These are phyloP conservation scores for Trifolium dubium DNA, from an alignment of 306 rosid species.

Conservation along the genomic window DNA sequence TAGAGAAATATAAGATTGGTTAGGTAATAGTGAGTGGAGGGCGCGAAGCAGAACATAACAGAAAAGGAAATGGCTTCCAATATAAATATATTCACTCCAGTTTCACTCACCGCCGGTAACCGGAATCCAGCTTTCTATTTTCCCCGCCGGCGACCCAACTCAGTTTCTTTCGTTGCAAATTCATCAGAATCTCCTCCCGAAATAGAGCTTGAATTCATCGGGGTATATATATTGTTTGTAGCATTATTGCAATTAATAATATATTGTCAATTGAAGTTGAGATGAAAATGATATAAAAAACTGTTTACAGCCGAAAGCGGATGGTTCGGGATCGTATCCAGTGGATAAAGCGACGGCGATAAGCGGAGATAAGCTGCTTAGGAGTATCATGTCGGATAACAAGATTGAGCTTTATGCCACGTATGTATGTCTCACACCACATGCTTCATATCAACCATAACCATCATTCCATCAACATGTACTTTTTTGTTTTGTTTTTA, in stretches of 20 bases:
- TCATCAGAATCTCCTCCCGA: conserved; percentile 50
- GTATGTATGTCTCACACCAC: conserved; percentile 69
- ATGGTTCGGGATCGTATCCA: conserved; percentile 64
- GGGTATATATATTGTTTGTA: conserved; percentile 43
- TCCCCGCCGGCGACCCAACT: conserved; percentile 41
- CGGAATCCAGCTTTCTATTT: neutral
- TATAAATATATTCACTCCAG: conserved; percentile 44
- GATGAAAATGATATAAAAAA: neutral
- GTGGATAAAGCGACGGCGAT: conserved; percentile 66
- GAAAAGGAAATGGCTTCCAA: conserved; percentile 57
- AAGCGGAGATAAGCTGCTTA: conserved; percentile 83
- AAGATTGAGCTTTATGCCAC: conserved; percentile 91
- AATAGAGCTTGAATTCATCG: conserved; percentile 81
- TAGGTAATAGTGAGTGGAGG: no score
- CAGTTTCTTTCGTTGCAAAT: conserved; percentile 42
- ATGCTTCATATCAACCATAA: conserved; percentile 5
- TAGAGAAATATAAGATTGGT: no score
- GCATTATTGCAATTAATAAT: neutral
- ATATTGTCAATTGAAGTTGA: neutral
- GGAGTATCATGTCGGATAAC: conserved; percentile 87
- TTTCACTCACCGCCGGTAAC: conserved; percentile 38
- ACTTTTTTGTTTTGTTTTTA: neutral
- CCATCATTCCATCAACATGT: neutral
- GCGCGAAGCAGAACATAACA: neutral
- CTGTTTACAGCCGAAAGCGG: conserved; percentile 65